A percentile compares a stretch with the other conserved stretches of the same genome.
phyloP scores from a whole-genome alignment of 2,329 filamentous ascomycete species.

The Pseudocercospora crystallina region DNA sequence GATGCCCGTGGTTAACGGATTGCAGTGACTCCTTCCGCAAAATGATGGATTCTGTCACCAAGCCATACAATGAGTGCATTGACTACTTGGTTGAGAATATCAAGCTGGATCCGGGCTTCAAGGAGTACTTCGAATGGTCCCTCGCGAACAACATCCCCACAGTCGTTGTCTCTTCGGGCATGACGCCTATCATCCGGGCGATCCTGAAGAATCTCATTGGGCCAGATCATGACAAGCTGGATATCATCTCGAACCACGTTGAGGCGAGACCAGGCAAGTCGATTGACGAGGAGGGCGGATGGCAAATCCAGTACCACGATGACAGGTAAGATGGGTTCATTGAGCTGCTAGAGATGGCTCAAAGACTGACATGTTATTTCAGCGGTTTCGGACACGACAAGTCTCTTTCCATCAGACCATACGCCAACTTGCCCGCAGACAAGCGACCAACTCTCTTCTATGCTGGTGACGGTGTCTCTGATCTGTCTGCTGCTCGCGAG shows the following conservation, averaged over 20 bases:
- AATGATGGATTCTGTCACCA: slow-evolving; percentile 86
- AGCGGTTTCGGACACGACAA: slow-evolving; percentile 96
- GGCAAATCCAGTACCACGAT: slow-evolving; percentile 86
- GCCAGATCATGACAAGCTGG: slow-evolving; percentile 72
- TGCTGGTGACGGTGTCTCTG: slow-evolving; percentile 90
- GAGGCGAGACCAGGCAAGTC: slow-evolving; percentile 64
- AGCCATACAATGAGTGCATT: slow-evolving; percentile 80
- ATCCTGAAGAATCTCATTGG: slow-evolving; percentile 79
- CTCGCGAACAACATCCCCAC: slow-evolving; percentile 81
- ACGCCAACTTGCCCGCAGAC: slow-evolving; percentile 67
- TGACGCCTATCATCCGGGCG: slow-evolving; percentile 86
- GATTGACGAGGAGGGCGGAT: slow-evolving; percentile 78
- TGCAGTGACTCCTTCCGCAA: slow-evolving; percentile 74
- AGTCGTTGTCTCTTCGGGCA: slow-evolving; percentile 87
- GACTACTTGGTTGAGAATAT: slow-evolving; percentile 77
- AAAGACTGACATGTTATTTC: neutral
- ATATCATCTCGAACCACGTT: slow-evolving; percentile 89
- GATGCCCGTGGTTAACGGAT: too few species aligned
- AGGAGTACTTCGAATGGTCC: slow-evolving; percentile 82
- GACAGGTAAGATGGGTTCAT: slow-evolving; percentile 58
- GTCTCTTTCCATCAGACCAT: slow-evolving; percentile 84
- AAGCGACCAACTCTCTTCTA: slow-evolving; percentile 85
- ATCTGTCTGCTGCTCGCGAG: slow-evolving; percentile 83
- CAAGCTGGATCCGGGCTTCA: slow-evolving; percentile 83
- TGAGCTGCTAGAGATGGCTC: neutral